These are phyloP conservation scores for Backusella morwellensis DNA, from an alignment of 192 early-diverging fungal species.

Conservation along the genomic window DNA sequence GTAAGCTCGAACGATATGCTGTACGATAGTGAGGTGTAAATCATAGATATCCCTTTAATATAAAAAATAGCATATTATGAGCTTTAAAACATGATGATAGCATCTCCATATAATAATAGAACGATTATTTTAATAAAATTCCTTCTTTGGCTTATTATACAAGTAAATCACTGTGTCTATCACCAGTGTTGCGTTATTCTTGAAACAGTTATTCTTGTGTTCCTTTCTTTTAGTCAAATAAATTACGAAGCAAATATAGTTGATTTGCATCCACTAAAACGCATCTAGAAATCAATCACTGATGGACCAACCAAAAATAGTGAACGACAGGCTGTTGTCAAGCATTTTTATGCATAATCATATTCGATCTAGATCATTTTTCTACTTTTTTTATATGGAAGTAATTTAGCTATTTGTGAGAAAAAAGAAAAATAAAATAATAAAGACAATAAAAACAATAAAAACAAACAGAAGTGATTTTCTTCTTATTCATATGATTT, in stretches of 20 bases:
- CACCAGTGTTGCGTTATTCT: not conserved
- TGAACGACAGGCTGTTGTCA: no score
- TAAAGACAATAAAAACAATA: no score
- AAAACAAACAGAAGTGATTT: no score
- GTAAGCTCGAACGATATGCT: not conserved
- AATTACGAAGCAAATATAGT: not conserved
- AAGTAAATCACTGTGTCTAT: not conserved
- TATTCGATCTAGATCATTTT: no score
- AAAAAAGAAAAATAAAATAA: no score
- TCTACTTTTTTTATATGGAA: no score
- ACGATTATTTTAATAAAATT: not conserved
- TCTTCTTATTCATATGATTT: no score
- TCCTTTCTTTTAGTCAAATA: not conserved
- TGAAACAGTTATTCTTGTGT: not conserved
- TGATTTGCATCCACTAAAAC: not conserved
- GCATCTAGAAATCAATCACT: not conserved
- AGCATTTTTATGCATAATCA: no score
- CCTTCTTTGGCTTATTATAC: not conserved
- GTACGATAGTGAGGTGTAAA: not conserved
- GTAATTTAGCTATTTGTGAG: no score
- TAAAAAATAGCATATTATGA: not conserved
- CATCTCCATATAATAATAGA: not conserved
- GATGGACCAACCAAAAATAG: not conserved
- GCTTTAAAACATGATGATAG: not conserved
- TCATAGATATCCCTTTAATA: not conserved